Conservation (phyloP, 2,329 filamentous ascomycete genomes). For the Fusarium chlamydosporum region DNA sequence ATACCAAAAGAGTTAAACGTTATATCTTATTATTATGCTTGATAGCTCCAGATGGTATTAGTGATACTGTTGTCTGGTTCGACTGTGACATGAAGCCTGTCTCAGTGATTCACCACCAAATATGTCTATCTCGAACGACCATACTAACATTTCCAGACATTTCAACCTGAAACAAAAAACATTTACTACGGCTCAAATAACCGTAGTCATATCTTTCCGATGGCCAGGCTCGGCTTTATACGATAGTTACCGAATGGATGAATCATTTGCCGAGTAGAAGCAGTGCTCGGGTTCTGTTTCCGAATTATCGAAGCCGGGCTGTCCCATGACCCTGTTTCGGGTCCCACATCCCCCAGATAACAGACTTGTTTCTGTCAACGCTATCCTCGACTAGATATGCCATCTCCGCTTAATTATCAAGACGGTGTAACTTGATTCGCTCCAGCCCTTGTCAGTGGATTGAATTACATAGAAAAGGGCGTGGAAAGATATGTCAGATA, state of each 20-base stretch:
- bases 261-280: neutral
- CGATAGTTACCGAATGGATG: neutral
- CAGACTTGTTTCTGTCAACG: neutral
- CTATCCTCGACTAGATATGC: slow-evolving; percentile 7
- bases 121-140: neutral
- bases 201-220: neutral
- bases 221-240: slow-evolving; percentile 1
- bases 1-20: slow-evolving; percentile 18
- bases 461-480: slow-evolving; percentile 28
- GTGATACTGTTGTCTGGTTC: neutral
- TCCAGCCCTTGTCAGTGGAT: slow-evolving; percentile 9
- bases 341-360: slow-evolving; percentile 21
- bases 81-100: neutral
- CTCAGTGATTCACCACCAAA: neutral
- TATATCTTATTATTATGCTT: neutral
- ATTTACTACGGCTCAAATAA: neutral
- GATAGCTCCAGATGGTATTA: too few species aligned
- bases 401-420: slow-evolving; percentile 5
- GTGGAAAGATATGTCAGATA: slow-evolving; percentile 7
- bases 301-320: slow-evolving; percentile 8
- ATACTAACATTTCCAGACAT: neutral
- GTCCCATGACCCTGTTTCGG: slow-evolving; percentile 21
- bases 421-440: slow-evolving; percentile 15
- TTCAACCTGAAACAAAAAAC: neutral
- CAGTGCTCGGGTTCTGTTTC: slow-evolving; percentile 30